A percentile compares a stretch with the other conserved stretches of the same genome.
Evolutionary conservation across 2,329 filamentous ascomycete species (phyloP).

Genomic region (Colletotrichum musae): DNA sequence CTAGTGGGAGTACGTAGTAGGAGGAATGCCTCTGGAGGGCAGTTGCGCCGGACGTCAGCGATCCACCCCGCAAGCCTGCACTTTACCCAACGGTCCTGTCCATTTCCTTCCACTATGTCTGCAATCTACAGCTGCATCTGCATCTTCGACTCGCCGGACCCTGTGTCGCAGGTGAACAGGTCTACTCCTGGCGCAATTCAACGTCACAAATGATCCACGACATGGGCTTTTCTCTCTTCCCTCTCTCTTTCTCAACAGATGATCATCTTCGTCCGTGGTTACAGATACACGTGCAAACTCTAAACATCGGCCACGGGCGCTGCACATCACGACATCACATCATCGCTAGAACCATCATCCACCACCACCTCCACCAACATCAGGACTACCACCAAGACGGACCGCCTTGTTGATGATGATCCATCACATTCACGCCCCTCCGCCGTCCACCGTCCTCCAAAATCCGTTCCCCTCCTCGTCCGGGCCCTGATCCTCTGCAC

Average conservation of each 20-base stretch:
- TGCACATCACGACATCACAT: not conserved
- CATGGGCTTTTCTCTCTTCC: slow-evolving; percentile 3
- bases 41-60: too few species aligned
- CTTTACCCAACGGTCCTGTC: too few species aligned
- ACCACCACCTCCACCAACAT: slow-evolving; percentile 3
- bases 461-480: not conserved
- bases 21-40: too few species aligned
- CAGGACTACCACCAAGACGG: not conserved
- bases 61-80: too few species aligned
- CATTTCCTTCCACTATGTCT: too few species aligned
- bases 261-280: slow-evolving; percentile 3
- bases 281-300: slow-evolving; percentile 24
- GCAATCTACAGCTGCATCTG: not conserved
- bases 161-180: slow-evolving; percentile 32
- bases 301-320: slow-evolving; percentile 17
- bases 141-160: not conserved
- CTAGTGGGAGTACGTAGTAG: too few species aligned
- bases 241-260: not conserved
- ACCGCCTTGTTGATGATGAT: not conserved
- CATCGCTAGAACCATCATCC: not conserved
- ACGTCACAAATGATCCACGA: slow-evolving; percentile 32
- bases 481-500: slow-evolving; percentile 15
- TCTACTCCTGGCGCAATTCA: slow-evolving; percentile 31
- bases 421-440: slow-evolving; percentile 2
- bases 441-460: not conserved